Base-by-base conservation (phyloP, 257 asterid genomes). In the Capsicum rhomboideum region DNA sequence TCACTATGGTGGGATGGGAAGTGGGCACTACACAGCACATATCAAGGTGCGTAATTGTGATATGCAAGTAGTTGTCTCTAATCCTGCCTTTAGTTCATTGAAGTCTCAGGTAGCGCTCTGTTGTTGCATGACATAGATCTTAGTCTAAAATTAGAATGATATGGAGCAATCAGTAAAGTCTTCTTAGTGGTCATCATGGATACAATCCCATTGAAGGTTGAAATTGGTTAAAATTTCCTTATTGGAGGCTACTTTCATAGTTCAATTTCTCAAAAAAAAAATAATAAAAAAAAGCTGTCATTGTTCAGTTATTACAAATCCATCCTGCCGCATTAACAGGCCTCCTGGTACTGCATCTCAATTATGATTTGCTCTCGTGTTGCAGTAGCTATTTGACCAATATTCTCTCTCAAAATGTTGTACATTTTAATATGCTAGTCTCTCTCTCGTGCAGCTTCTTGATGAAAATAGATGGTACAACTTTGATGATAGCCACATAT, bases 1-100 rank as follows among this genome's bases (percentile, higher is more conserved):
- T 90, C 99, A 97, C 87, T 95, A 97, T 82, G 99, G 99, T 84
- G 86, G 95, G 91, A 97, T 97, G 99, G 99, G 99, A 86, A 94
- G 98, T 86, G 99, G 99, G 52, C 99, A 97, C 86, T 97, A 97
- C 84, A 97, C 99, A 0, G 98, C 99, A 6, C 88, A 97, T 85
- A 97, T 97, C 84, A 97, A 97, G 99, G 99, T 97, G 85, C 50
- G 50, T 54, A 46, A 16, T 58, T 54, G 82, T 82, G 66, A 52
- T 82, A 80, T 55, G 55, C 54, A 11, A 71, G 54, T 40, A n/a
- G 55, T 75, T 75, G 44, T 28, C 61, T 75, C 61, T 75, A 46
- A 49, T 26, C 16, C 44, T 26, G 21, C 34, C 42, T 26, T 75
- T 28, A 49, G 64, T 28, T 26, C 66, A 20, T 52, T 64, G 50